Percentiles rank a stretch among this genome's conserved stretches.
These are phyloP conservation scores for Lachancea sp. DNA, from an alignment of 805 yeast genomes.

Conservation along the genomic window DNA sequence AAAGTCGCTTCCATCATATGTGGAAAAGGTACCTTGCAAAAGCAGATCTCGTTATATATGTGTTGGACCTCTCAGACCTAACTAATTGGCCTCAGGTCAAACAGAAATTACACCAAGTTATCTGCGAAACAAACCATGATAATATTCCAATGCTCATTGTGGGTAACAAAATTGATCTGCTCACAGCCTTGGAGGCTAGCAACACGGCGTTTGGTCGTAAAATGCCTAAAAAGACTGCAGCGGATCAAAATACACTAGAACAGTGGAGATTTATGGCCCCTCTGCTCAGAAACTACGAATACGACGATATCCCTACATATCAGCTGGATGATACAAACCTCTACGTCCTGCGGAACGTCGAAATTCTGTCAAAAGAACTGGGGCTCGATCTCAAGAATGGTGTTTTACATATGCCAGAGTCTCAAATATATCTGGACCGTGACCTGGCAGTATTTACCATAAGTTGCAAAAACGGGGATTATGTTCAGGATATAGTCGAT, in stretches of 20 bases:
- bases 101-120: constrained; percentile 13
- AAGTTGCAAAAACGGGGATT: constrained; percentile 21
- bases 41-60: constrained; percentile 19
- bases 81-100: constrained; percentile 14
- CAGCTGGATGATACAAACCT: constrained; percentile 14
- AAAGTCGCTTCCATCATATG: constrained; percentile 19
- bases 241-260: constrained; percentile 4
- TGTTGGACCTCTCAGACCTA: constrained; percentile 22
- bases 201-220: not conserved
- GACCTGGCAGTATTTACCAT: constrained; percentile 19
- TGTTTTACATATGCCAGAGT: constrained; percentile 12
- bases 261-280: constrained; percentile 13
- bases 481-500: constrained; percentile 15
- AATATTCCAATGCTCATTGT: constrained; percentile 18
- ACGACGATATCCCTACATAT: constrained; percentile 14
- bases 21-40: constrained; percentile 21
- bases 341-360: constrained; percentile 17
- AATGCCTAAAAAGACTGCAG: constrained; percentile 2
- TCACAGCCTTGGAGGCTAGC: constrained; percentile 5
- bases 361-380: constrained; percentile 17
- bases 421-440: constrained; percentile 15
- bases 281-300: constrained; percentile 16
- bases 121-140: constrained; percentile 18
- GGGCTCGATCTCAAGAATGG: constrained; percentile 20
- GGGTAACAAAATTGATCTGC: constrained; percentile 21